phyloP scores from a whole-genome alignment of 2,329 filamentous ascomycete genomes.

The Verruconis gallopava region DNA sequence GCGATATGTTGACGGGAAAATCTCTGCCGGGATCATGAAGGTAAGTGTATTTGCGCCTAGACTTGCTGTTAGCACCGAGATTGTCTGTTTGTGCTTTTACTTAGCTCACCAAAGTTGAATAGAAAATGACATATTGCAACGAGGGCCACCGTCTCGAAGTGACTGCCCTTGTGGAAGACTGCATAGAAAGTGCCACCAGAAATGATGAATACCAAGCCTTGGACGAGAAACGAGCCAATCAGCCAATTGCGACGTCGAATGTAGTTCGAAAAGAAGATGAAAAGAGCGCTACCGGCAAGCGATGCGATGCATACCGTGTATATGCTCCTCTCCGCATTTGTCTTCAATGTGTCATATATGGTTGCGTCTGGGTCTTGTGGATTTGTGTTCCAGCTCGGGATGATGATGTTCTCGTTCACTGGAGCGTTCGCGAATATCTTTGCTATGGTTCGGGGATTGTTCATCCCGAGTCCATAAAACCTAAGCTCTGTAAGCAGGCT shows the following conservation, averaged over 20 bases:
- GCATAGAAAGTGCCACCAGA: conserved; percentile 1
- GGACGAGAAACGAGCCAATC: neutral
- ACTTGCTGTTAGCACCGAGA: neutral
- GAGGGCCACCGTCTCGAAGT: neutral
- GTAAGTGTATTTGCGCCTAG: conserved; percentile 21
- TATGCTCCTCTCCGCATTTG: neutral
- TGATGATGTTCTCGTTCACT: neutral
- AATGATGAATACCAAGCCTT: neutral
- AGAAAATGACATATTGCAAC: conserved; percentile 1
- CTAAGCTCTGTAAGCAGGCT: no score
- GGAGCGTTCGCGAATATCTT: conserved; percentile 20
- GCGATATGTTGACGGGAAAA: conserved; percentile 44
- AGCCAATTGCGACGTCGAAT: conserved; percentile 19
- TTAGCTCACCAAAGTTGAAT: conserved; percentile 11
- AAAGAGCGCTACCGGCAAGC: neutral
- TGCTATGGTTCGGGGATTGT: conserved; percentile 23
- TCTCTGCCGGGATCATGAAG: conserved; percentile 39
- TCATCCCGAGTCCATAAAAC: conserved; percentile 23
- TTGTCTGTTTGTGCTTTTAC: neutral
- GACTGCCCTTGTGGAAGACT: neutral
- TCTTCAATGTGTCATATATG: neutral
- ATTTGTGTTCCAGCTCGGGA: neutral
- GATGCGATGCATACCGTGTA: neutral
- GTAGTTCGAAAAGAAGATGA: neutral
- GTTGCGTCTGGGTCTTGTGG: neutral